phyloP scores from a whole-genome alignment of 345 rosid genomes.

The Eucalyptus sp. region DNA sequence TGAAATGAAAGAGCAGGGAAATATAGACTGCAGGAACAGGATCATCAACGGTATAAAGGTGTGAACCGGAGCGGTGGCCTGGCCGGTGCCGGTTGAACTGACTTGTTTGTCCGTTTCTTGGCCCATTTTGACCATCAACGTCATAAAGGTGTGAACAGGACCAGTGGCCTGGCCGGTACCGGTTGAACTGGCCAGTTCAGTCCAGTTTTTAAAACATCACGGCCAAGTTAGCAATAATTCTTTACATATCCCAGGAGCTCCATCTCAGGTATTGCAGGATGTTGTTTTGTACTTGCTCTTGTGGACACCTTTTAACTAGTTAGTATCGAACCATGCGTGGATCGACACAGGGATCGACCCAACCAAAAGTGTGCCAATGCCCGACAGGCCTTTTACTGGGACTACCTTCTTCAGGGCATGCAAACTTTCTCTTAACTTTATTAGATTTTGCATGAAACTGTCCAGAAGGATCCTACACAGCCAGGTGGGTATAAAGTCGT shows the following conservation, averaged over 20 bases:
- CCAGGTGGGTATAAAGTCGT: not conserved
- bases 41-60: too few relatives aligned
- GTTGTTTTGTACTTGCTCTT: not conserved
- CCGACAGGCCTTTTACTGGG: not conserved
- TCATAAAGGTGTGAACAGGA: too few relatives aligned
- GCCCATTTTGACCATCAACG: not conserved
- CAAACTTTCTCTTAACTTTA: not conserved
- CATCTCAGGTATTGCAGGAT: not conserved
- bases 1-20: too few relatives aligned
- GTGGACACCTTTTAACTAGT: not conserved
- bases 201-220: not conserved
- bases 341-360: not conserved
- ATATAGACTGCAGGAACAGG: too few relatives aligned
- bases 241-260: not conserved
- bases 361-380: not conserved
- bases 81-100: too few relatives aligned
- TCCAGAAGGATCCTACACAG: not conserved
- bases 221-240: not conserved
- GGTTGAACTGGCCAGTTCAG: not conserved
- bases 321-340: not conserved
- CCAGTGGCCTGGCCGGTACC: too few relatives aligned
- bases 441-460: not conserved
- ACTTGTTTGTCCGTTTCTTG: not conserved
- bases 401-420: not conserved
- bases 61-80: too few relatives aligned